Evolutionary conservation across 495 filamentous ascomycete species (phyloP).

Genomic region (Tuber borchii): DNA sequence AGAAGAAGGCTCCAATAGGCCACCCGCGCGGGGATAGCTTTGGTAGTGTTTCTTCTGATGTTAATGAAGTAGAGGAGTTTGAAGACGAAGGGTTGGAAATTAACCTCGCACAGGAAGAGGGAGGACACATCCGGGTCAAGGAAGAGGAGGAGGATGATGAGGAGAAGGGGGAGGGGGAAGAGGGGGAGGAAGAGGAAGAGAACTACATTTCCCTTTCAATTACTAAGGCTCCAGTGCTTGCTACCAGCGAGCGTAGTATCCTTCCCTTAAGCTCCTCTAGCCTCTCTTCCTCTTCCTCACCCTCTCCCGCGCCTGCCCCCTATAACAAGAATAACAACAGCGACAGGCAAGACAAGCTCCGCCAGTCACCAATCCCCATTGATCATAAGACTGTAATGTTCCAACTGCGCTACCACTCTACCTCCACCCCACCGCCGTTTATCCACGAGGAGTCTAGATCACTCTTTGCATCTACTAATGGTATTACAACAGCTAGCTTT

Average conservation of each 20-base stretch:
- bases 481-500: background rate
- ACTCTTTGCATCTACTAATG: slow-evolving; percentile 18
- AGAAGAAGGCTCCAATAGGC: slow-evolving; percentile 16
- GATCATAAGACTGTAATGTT: slow-evolving; percentile 14
- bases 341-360: slow-evolving; percentile 9
- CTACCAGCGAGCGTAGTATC: background rate
- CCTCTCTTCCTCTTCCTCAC: background rate
- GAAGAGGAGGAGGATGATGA: background rate
- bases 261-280: background rate
- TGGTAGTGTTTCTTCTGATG: slow-evolving; percentile 10
- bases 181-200: background rate
- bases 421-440: slow-evolving; percentile 24
- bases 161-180: background rate
- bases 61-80: slow-evolving; percentile 2
- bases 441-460: slow-evolving; percentile 27
- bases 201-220: background rate
- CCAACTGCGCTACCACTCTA: slow-evolving; percentile 31
- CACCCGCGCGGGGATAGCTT: slow-evolving; percentile 20
- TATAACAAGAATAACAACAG: background rate
- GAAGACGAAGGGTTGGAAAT: slow-evolving; percentile 29
- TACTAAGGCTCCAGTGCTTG: background rate
- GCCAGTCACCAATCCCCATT: slow-evolving; percentile 10
- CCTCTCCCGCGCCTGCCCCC: background rate
- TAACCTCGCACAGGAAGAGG: background rate
- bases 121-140: background rate